phyloP scores from a whole-genome alignment of 306 rosid species.

The Quercus agrifolia region DNA sequence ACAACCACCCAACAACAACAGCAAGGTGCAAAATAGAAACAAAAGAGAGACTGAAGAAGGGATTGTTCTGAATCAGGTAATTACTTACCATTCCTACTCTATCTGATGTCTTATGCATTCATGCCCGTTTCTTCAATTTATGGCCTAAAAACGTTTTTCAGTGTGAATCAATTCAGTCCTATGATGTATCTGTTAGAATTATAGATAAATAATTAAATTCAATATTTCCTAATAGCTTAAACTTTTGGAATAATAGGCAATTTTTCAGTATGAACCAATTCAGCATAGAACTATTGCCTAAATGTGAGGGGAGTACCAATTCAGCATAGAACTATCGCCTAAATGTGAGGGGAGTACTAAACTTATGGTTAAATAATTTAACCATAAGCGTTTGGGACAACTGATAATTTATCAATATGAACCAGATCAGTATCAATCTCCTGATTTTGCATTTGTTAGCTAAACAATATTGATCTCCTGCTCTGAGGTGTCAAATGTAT shows the following conservation, averaged over 20 bases:
- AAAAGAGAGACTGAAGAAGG: conserved; percentile 46
- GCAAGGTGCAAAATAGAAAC: conserved; percentile 37
- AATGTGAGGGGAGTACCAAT: too few species aligned
- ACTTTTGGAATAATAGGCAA: too few species aligned
- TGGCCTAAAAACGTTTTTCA: neutral
- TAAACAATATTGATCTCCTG: neutral
- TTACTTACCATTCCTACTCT: neutral
- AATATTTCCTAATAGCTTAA: too few species aligned
- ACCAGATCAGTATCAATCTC: neutral
- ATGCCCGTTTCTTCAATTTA: neutral
- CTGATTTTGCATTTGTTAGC: neutral
- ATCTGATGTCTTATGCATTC: neutral
- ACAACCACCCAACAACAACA: conserved; percentile 32
- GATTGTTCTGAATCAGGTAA: conserved; percentile 49
- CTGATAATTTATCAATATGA: neutral
- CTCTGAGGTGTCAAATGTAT: neutral
- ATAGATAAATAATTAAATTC: too few species aligned
- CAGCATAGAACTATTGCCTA: too few species aligned
- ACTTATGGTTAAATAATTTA: too few species aligned
- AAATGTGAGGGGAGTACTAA: too few species aligned
- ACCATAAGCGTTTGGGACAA: too few species aligned
- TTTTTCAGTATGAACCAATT: too few species aligned
- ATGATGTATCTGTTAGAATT: too few species aligned
- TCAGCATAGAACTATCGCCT: too few species aligned
- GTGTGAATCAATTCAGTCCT: too few species aligned